Conservation (phyloP, 192 early-diverging fungal species). For the Umbelopsis vinacea region DNA sequence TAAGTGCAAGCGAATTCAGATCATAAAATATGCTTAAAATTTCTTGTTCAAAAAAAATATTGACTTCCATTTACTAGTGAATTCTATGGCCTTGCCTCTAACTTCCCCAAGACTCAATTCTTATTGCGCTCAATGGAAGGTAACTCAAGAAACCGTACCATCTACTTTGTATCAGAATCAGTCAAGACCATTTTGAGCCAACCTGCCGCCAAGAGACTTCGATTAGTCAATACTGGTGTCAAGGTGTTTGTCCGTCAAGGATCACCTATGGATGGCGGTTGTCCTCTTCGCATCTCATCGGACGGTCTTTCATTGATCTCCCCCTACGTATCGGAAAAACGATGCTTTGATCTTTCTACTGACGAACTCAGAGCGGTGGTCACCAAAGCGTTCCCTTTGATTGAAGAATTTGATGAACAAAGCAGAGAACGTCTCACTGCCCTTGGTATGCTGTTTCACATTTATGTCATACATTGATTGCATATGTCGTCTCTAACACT, state of each 20-base stretch:
- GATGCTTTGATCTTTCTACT: conserved; percentile 49
- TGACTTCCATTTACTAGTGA: conserved; percentile 36
- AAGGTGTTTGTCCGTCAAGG: conserved; percentile 81
- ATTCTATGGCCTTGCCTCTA: conserved; percentile 76
- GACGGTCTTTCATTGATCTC: conserved; percentile 70
- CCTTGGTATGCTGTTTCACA: conserved; percentile 6
- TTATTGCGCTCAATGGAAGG: conserved; percentile 82
- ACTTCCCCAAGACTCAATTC: conserved; percentile 83
- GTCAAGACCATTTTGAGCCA: conserved; percentile 76
- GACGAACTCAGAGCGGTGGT: conserved; percentile 56
- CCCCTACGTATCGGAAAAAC: conserved; percentile 51
- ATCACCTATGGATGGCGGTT: conserved; percentile 53
- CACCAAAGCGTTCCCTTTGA: conserved; percentile 49
- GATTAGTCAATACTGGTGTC: conserved; percentile 94
- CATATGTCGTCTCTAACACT: background rate
- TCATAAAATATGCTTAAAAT: background rate
- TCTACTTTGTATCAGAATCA: conserved; percentile 87
- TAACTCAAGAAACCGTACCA: conserved; percentile 63
- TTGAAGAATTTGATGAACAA: conserved; percentile 33
- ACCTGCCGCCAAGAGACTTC: conserved; percentile 62
- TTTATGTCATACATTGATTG: too few relatives aligned
- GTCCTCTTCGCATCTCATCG: conserved; percentile 67
- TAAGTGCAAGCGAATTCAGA: conserved; percentile 25
- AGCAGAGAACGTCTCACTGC: background rate
- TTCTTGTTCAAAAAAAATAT: conserved; percentile 6